These are phyloP conservation scores for Bassia scoparia DNA, from an alignment of 148 eudicot species.

Conservation along the genomic window DNA sequence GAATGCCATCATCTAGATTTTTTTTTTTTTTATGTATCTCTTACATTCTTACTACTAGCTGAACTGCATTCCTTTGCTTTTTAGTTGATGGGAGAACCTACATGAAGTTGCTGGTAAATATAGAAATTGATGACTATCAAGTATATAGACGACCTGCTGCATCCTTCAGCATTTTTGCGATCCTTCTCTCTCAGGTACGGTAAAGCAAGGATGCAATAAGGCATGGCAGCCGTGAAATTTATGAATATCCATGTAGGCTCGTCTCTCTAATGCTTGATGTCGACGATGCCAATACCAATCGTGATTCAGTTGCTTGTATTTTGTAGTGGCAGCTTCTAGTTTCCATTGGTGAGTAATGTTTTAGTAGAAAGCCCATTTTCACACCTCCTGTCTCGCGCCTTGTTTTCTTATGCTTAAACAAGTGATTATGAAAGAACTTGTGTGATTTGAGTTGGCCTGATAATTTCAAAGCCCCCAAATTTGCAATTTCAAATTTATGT, in stretches of 20 bases:
- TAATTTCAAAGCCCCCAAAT: slow-evolving; percentile 8
- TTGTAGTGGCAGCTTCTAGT: slow-evolving; percentile 25
- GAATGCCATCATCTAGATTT: neutral
- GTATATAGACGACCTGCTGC: slow-evolving; percentile 5
- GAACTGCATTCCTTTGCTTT: neutral
- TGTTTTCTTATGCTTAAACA: slow-evolving; percentile 6
- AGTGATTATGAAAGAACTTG: slow-evolving; percentile 1
- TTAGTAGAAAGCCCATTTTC: slow-evolving; percentile 13
- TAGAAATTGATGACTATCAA: slow-evolving; percentile 1
- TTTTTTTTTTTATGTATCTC: neutral
- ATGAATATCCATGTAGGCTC: slow-evolving; percentile 7
- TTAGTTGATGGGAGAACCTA: slow-evolving; percentile 23
- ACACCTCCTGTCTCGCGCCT: neutral
- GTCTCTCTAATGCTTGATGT: slow-evolving; percentile 9
- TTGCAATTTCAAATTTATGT: slow-evolving; percentile 3
- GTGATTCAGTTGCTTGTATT: slow-evolving; percentile 23
- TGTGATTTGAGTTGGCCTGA: slow-evolving; percentile 17
- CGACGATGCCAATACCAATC: neutral
- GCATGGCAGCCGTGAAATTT: slow-evolving; percentile 13
- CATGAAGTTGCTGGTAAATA: slow-evolving; percentile 6
- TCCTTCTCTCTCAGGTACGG: neutral
- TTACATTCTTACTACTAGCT: neutral
- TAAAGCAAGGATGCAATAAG: neutral
- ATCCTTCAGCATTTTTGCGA: slow-evolving; percentile 11
- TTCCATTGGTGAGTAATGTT: slow-evolving; percentile 18